Evolutionary conservation across 2,329 filamentous ascomycete genomes (phyloP).

Genomic region (Shiraia bambusicola): DNA sequence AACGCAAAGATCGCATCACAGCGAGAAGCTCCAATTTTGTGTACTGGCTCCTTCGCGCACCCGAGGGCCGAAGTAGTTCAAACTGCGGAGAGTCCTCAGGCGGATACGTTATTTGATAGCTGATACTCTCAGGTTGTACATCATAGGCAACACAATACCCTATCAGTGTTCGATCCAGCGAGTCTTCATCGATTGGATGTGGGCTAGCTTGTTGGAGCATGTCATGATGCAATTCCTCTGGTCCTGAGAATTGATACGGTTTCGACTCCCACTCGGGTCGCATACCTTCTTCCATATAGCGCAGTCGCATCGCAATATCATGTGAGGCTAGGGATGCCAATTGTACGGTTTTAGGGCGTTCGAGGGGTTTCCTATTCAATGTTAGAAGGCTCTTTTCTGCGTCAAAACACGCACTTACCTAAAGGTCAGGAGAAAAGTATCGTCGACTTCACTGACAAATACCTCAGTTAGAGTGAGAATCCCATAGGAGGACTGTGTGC

Average conservation of each 20-base stretch:
- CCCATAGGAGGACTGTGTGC: conserved; percentile 59
- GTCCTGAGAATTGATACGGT: conserved; percentile 64
- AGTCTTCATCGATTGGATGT: conserved; percentile 60
- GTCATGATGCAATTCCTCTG: conserved; percentile 47
- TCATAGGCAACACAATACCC: conserved; percentile 71
- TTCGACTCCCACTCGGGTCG: conserved; percentile 66
- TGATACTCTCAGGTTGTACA: conserved; percentile 65
- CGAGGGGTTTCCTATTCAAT: conserved; percentile 53
- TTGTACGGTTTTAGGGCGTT: conserved; percentile 57
- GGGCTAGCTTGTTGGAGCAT: conserved; percentile 40
- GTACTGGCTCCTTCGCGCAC: conserved; percentile 56
- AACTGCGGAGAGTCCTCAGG: conserved; percentile 68
- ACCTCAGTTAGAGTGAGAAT: conserved; percentile 63
- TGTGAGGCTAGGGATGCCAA: conserved; percentile 65
- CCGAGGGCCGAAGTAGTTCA: conserved; percentile 60
- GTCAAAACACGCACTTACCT: conserved; percentile 43
- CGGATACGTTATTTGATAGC: conserved; percentile 43
- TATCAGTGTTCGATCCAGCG: conserved; percentile 66
- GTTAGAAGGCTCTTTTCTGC: conserved; percentile 6
- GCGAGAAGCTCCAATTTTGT: conserved; percentile 65
- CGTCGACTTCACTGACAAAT: conserved; percentile 62
- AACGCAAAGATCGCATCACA: conserved; percentile 68
- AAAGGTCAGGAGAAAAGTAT: conserved; percentile 67
- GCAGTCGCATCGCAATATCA: conserved; percentile 64
- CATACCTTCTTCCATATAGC: conserved; percentile 62